These are phyloP conservation scores for Lotmaria passim DNA, from an alignment of 208 protist species.

Conservation along the genomic window DNA sequence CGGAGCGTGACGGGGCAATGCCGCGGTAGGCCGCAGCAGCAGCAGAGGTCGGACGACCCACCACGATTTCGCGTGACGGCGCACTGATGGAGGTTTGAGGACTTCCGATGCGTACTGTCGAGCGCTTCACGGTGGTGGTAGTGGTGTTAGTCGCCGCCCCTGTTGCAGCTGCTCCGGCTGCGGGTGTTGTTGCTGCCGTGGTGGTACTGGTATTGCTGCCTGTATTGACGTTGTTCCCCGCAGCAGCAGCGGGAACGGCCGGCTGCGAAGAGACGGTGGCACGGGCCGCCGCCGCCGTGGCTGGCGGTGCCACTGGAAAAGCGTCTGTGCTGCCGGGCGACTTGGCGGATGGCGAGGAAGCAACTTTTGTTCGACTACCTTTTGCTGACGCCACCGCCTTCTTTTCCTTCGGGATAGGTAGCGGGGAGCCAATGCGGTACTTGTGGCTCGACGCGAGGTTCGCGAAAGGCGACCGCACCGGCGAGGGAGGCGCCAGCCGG, in stretches of 20 bases:
- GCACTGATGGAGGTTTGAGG: slow-evolving; percentile 1
- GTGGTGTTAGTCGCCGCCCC: neutral
- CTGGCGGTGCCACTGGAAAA: slow-evolving; percentile 7
- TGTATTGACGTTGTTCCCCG: neutral
- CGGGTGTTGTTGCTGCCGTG: no score
- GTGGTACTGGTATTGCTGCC: neutral
- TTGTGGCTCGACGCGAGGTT: slow-evolving; percentile 74
- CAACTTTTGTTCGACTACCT: slow-evolving; percentile 17
- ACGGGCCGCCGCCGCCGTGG: slow-evolving; percentile 7
- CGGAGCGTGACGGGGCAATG: slow-evolving; percentile 59
- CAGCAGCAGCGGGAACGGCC: neutral
- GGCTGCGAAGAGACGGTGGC: no score
- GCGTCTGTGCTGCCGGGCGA: neutral
- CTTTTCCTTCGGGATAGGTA: slow-evolving; percentile 56
- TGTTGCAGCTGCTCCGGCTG: neutral
- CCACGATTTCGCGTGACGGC: slow-evolving; percentile 2
- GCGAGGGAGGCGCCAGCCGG: slow-evolving; percentile 45
- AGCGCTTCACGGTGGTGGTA: neutral
- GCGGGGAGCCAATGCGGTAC: slow-evolving; percentile 85
- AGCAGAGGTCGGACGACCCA: slow-evolving; percentile 18
- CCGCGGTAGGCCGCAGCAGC: slow-evolving; percentile 55
- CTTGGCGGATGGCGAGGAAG: slow-evolving; percentile 22
- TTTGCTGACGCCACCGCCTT: slow-evolving; percentile 33
- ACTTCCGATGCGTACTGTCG: slow-evolving; percentile 6
- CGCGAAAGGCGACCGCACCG: slow-evolving; percentile 60